Base-by-base conservation (phyloP, 257 asterid genomes). In the Penstemon barbatus region DNA sequence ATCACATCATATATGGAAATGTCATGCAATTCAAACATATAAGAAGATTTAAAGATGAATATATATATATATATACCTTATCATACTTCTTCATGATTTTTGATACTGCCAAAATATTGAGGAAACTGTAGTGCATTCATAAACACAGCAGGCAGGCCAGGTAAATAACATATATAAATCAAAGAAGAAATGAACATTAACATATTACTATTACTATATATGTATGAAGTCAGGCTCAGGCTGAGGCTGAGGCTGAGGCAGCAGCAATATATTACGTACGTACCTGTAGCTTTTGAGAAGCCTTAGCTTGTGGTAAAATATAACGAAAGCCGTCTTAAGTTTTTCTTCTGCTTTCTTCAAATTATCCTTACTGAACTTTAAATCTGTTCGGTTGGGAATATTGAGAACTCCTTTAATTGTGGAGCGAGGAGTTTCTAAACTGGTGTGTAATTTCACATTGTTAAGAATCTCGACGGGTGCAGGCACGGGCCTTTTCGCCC, bases 61-160 rank as follows among this genome's bases (percentile, higher is more conserved):
- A 25, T 15, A 25, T 25, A 25, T 25, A 25, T 15, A 15, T 15
- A 62, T 3, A 43, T 63, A 85, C 91, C 91, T 86, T 81, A 45
- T 86, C 89, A 57, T 86, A 83, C 68, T 83, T 86, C 84, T 83
- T 78, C 85, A 86, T 77, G 84, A 86, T 83, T 61, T 75, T 78
- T 7, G 91, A 83, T 59, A 81, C 79, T 0, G 89, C 86, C 81
- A 82, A 71, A 38, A 58, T 75, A 55, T 86, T 86, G 72, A 86
- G 78, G 66, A 83, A 83, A 66, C 87, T 83, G 81, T 61, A 15
- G 18, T 52, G 49, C 80, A 78, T 43, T 63, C 8, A 44, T n/a
- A 51, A 44, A 65, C 37, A 54, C 4, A 52, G 15, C 36, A 73
- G 39, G 18, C 18, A 15, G 18, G 18, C 18, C 19, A 73, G 33